Evolutionary conservation across 257 asterid genomes (phyloP).

Genomic region (Leonotis leonurus): DNA sequence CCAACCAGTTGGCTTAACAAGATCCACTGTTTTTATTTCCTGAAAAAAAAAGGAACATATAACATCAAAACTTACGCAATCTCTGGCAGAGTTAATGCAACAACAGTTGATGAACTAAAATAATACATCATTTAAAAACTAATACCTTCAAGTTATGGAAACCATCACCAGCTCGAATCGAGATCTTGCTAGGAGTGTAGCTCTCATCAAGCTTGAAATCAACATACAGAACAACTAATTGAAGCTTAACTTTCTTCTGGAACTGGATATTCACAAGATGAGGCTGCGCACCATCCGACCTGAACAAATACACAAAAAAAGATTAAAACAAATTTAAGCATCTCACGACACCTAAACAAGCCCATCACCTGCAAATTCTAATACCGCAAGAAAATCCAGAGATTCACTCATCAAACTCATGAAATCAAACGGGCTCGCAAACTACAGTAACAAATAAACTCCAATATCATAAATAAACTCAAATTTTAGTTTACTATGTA

Average conservation of each 20-base stretch:
- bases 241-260: slow-evolving; percentile 88
- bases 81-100: background rate
- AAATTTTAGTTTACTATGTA: background rate
- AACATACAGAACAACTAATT: slow-evolving; percentile 68
- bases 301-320: slow-evolving; percentile 17
- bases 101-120: background rate
- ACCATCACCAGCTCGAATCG: slow-evolving; percentile 91
- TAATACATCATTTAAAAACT: background rate
- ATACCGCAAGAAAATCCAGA: background rate
- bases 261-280: slow-evolving; percentile 90
- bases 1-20: slow-evolving; percentile 91
- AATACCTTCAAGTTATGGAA: slow-evolving; percentile 89
- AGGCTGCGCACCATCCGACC: slow-evolving; percentile 98
- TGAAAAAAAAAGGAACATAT: slow-evolving; percentile 17
- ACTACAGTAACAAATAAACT: background rate
- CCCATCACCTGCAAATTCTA: background rate
- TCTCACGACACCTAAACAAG: background rate
- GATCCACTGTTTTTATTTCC: slow-evolving; percentile 90
- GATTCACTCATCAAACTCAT: background rate
- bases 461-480: background rate
- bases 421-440: background rate
- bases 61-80: slow-evolving; percentile 3
- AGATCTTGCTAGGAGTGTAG: slow-evolving; percentile 89
- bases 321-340: background rate
- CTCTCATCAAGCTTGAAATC: slow-evolving; percentile 98